Base-by-base conservation (phyloP, 257 asterid genomes). In the Ballota nigra region DNA sequence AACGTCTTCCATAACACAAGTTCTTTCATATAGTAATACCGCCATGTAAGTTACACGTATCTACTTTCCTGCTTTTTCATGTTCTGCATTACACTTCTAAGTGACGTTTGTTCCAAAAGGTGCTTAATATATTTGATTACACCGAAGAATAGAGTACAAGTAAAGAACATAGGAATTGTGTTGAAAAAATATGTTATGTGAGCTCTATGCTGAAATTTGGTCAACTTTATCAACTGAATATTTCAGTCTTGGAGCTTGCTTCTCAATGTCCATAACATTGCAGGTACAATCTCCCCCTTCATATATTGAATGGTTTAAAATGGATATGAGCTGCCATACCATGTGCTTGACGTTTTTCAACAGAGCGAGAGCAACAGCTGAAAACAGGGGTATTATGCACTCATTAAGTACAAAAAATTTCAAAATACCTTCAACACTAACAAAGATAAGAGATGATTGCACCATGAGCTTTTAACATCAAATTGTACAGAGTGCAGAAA, bases 1-100 rank as follows among this genome's bases (percentile, higher is more conserved):
- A 61, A 62, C 9, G 2, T 75, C 78, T 78, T 22, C 26, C 58
- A 6, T 72, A 68, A 72, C 62, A 22, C 15, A 18, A 22, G 8
- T 47, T 23, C 19, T 34, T 63, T 43, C 49, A 12, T 49, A 41
- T 2, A n/a, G 18, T 10, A 16, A 3, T 67, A 41, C 33, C 49
- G 16, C 53, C 22, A 8, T 4, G 81, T 63, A 28, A 76, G 76
- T 63, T 41, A 20, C 34, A 6, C 15, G 3, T 29, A 24, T 18
- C 58, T 8, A 19, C 20, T 20, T 18, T 51, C 58, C 11, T 51
- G 23, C 58, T 51, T 51, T 51, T 5, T 51, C 58, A 51, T 20
- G 24, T 52, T 18, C 26, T 52, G 11, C 53, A 45, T 15, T 45
- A 45, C 20, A 45, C 8, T 7, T 18, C 26, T 18, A 9, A 19